Base-by-base conservation (phyloP, 345 rosid genomes). In the Populus nigra region DNA sequence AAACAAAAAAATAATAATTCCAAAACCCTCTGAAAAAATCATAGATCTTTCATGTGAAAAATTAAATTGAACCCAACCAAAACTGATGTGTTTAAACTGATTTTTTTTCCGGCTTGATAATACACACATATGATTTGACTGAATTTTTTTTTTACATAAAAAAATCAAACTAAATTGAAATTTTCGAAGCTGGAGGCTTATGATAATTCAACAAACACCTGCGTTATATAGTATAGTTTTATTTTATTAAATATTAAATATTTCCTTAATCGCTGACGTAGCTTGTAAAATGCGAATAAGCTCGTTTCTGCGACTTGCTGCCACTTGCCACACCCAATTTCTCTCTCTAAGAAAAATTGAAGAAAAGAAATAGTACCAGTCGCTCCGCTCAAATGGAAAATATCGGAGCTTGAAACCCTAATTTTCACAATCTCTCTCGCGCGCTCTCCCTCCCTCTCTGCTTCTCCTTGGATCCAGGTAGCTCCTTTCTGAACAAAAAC, bases 341-440 rank as follows among this genome's bases (percentile, higher is more conserved):
- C 35, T 31, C 33, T 7, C 27, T 69, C 23, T 13, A n/a, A 27
- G 16, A 43, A 31, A 18, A 59, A 57, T n/a, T n/a, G 11, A 57
- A 57, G 62, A 57, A n/a, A 57, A n/a, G 2, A 59, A 59, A 3
- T 10, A 59, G 29, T 15, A n/a, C 49, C 62, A 18, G 7, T n/a
- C 29, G 33, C 33, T 57, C 45, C 17, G 61, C 69, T 69, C 33
- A 57, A 31, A 69, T 13, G 43, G 10, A n/a, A 55, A 41, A 41
- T n/a, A 38, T 65, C 55, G 81, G 57, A 59, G 72, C 43, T 67
- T 67, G 47, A 69, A 50, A 50, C 76, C 68, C 72, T 70, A 38
- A 29, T 62, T 68, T 63, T 49, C 75, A 36, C 72, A 15, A 2
- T 7, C n/a, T 18, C 22, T 18, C 15, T 20, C 5, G 57, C 5